Base-by-base conservation (phyloP, 805 yeast genomes). In the Starmera dryadoides region DNA sequence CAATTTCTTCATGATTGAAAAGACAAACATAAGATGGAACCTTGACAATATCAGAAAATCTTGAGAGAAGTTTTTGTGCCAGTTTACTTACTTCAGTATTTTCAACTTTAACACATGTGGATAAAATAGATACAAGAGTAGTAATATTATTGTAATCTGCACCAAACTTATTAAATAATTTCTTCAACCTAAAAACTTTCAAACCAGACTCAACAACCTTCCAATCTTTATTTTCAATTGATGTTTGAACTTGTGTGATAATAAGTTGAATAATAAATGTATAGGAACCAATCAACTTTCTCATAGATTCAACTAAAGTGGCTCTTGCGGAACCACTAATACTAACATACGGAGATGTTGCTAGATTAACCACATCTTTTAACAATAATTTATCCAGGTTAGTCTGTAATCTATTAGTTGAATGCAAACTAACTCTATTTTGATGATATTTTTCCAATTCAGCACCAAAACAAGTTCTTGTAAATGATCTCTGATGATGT, bases 391-490 rank as follows among this genome's bases (percentile, higher is more conserved):
- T 73, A 45, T 88, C 96, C 9, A 81, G 54, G 7, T 69, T 73
- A 0, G 86, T 74, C 50, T 86, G 85, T 6, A 79, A 64, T 44
- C 96, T 69, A 4, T 84, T 78, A 0, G 91, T 82, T 1, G 87
- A 73, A 49, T 81, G 86, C 29, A 85, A 68, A 1, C 77, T 65
- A 20, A 82, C 75, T 48, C 98, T 73, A 47, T 83, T 79, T 56
- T 77, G 75, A 47, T 89, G 96, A 45, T 78, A 83, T 14, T 79
- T 64, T 39, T 79, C 83, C 12, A 87, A 67, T 39, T 95, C 71
- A 0, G 85, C 75, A 3, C 85, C 94, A n/a, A 87, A 55, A 2
- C 84, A 72, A 1, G 86, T 71, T 53, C 96, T 77, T 0, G 98
- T 88, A 46, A 69, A 81, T 2, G 88, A 86, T 42, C 81, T 79